phyloP scores from a whole-genome alignment of 2,329 filamentous ascomycete species.

The Colletotrichum filicis region DNA sequence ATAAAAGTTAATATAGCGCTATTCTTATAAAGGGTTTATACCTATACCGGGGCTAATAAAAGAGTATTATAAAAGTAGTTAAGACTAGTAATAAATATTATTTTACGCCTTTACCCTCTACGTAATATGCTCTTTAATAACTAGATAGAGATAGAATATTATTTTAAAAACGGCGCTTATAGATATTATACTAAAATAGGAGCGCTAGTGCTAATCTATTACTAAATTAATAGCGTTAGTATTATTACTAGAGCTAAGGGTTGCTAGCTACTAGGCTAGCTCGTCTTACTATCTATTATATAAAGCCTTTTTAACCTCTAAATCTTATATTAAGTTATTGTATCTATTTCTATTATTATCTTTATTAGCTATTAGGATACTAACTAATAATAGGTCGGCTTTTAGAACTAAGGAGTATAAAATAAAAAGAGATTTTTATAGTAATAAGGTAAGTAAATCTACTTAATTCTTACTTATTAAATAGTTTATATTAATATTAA shows the following conservation, averaged over 20 bases:
- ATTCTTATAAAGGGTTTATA: constrained; percentile 44
- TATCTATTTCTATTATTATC: constrained; percentile 6
- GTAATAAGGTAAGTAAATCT: constrained; percentile 37
- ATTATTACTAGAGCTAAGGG: constrained; percentile 41
- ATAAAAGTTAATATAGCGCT: constrained; percentile 66
- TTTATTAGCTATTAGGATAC: not conserved
- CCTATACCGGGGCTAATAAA: constrained; percentile 49
- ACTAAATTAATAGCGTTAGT: constrained; percentile 54
- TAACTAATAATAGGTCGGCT: not conserved
- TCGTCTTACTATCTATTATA: constrained; percentile 44
- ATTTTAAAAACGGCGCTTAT: constrained; percentile 71
- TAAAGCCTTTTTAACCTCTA: constrained; percentile 41
- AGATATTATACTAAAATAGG: constrained; percentile 73
- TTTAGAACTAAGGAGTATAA: not conserved
- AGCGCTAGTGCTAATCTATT: constrained; percentile 65
- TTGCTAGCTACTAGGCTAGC: constrained; percentile 36
- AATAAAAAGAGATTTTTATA: not conserved
- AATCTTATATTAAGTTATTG: constrained; percentile 39
- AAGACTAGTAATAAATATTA: constrained; percentile 42
- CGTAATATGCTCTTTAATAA: constrained; percentile 41
- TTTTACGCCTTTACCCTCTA: constrained; percentile 40
- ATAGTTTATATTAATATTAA: constrained; percentile 29
- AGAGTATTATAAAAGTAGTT: constrained; percentile 39
- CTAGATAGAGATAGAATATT: constrained; percentile 53
- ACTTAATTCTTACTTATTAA: constrained; percentile 37